Evolutionary conservation across 352 stramenopile genomes (phyloP), one percentile per base, ranked within the genome.

Genomic region (Phytophthora brassicae): DNA sequence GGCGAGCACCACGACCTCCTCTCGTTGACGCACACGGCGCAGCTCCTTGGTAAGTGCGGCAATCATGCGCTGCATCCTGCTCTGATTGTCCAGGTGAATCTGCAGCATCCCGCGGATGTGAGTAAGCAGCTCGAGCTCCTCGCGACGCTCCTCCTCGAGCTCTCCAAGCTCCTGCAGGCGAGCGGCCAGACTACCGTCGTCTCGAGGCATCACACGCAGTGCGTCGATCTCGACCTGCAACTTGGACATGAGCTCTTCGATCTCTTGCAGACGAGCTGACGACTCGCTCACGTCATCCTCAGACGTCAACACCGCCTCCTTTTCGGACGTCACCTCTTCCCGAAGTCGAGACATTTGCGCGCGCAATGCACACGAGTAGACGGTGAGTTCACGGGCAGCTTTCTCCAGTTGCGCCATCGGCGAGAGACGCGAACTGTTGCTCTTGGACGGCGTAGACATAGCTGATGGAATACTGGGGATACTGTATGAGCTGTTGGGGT

Each of bases 231-330:
- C 78, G 22, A 75, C 58, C 47, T 77, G 59, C 46, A 88, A 41
- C 47, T 87, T 77, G 41, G 69, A 56, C 49, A 87, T 70, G 57
- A 81, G 80, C 50, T 69, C 68, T 24, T 89, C 79, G 49, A 91
- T 91, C 73, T 91, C 81, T 35, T 79, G 49, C 20, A 91, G 70
- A 0, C 81, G 79, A 13, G 66, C 46, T 13, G 75, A 65, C 17
- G 75, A 79, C 39, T 90, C 81, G 24, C 68, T 66, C 49, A 87
- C 68, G 59, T 90, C 81, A 35, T 74, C 70, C 41, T 77, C 70
- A 49, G 81, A 82, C 49, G 65, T 72, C 38, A 54, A 53, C 56
- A 90, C 63, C 16, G 79, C 76, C 29, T 62, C 45, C 28, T 75
- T 66, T 16, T 75, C 77, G 31, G 42, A 42, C 9, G 38, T 49